A percentile compares a stretch with the other conserved stretches of the same genome.
Conservation (phyloP, 2,329 filamentous ascomycete genomes). For the Cladosporium sp. region DNA sequence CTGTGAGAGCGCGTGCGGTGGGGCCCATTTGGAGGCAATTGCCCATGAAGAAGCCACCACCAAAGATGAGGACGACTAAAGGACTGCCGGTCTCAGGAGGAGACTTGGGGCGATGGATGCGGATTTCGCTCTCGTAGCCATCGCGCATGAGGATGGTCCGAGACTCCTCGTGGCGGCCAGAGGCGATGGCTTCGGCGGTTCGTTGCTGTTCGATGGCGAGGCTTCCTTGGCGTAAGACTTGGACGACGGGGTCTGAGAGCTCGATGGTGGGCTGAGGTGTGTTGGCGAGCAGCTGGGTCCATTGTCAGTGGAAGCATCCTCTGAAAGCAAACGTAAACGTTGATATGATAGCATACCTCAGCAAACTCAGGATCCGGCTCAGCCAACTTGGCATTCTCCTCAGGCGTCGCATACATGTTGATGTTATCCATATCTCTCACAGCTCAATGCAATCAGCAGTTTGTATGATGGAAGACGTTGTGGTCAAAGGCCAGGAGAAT, state of each 20-base stretch:
- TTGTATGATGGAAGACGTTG: too few species aligned
- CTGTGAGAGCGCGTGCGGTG: conserved; percentile 23
- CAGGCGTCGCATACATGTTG: background rate
- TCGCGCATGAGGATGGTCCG: conserved; percentile 37
- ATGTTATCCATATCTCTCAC: background rate
- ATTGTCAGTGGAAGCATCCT: background rate
- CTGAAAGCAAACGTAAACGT: too few species aligned
- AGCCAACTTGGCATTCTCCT: background rate
- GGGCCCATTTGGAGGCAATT: conserved; percentile 25
- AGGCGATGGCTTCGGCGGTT: conserved; percentile 7
- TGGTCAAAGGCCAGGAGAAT: too few species aligned
- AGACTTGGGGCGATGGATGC: conserved; percentile 35
- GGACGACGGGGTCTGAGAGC: conserved; percentile 9
- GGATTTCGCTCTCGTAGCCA: conserved; percentile 38
- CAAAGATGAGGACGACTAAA: conserved; percentile 29
- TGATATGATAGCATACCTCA: background rate
- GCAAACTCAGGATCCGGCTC: conserved; percentile 16
- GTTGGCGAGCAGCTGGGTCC: background rate
- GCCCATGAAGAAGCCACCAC: conserved; percentile 32
- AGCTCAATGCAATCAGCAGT: too few species aligned
- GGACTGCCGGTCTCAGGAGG: conserved; percentile 24
- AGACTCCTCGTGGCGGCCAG: conserved; percentile 4
- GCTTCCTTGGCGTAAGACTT: background rate
- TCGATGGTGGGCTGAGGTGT: conserved; percentile 5
- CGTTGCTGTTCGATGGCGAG: conserved; percentile 1